Percentiles rank a stretch among this genome's conserved stretches.
Evolutionary conservation across 73 alveolate genomes (phyloP).

Genomic region (Tetrahymena malaccensis): DNA sequence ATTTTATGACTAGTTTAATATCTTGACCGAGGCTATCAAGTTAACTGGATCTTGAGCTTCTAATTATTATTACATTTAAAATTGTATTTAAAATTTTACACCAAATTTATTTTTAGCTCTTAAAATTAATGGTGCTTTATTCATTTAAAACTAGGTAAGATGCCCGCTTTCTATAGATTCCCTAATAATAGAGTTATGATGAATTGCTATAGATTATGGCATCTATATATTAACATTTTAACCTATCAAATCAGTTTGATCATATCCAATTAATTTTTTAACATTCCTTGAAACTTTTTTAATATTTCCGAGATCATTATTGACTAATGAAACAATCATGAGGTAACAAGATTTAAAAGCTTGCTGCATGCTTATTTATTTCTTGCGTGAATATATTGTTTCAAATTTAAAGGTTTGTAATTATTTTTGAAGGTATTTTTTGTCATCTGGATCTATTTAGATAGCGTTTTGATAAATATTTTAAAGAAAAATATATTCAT

Average conservation of each 20-base stretch:
- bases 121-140: background rate
- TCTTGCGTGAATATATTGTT: background rate
- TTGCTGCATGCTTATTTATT: background rate
- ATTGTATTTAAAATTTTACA: background rate
- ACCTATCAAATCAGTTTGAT: background rate
- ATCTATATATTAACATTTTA: background rate
- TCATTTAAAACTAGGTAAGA: background rate
- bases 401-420: background rate
- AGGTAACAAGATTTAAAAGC: background rate
- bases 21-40: background rate
- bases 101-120: background rate
- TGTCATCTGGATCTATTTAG: background rate
- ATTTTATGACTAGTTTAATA: background rate
- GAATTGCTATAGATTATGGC: background rate
- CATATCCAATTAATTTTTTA: background rate
- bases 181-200: background rate
- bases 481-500: background rate
- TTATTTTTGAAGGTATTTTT: background rate
- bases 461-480: background rate
- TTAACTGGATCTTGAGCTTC: background rate
- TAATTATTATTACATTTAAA: background rate
- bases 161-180: background rate
- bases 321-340: background rate
- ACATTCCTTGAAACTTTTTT: background rate
- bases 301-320: background rate